These are phyloP conservation scores for Cercis canadensis DNA, from an alignment of 306 rosid species.

Conservation along the genomic window DNA sequence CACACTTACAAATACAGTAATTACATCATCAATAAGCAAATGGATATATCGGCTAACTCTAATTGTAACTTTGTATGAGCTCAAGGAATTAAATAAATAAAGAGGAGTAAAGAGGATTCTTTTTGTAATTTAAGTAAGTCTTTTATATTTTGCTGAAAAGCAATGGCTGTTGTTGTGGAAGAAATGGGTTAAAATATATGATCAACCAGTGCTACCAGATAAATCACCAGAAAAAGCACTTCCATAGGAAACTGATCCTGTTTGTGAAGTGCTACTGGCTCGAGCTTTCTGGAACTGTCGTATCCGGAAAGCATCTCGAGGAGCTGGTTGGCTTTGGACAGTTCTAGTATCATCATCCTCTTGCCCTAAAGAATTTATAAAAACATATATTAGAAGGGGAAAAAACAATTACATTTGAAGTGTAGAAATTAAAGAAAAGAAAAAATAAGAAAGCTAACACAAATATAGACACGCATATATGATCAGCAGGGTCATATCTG, in stretches of 20 bases:
- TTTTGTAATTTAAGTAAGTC: background rate
- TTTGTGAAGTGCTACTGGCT: slow-evolving; percentile 71
- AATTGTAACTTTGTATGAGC: background rate
- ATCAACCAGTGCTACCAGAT: slow-evolving; percentile 88
- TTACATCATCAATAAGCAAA: background rate
- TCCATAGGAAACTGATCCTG: slow-evolving; percentile 93
- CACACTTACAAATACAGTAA: slow-evolving; percentile 13
- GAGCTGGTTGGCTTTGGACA: slow-evolving; percentile 89
- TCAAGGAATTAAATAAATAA: background rate
- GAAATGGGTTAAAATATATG: background rate
- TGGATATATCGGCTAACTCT: background rate
- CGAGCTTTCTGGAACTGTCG: slow-evolving; percentile 87
- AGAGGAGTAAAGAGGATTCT: background rate
- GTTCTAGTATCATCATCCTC: slow-evolving; percentile 79
- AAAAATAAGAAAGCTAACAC: slow-evolving; percentile 6
- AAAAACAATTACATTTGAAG: background rate
- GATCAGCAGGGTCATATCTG: background rate
- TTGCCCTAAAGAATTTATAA: slow-evolving; percentile 51
- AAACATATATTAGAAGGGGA: slow-evolving; percentile 2
- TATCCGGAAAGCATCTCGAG: slow-evolving; percentile 86
- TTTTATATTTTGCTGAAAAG: no score
- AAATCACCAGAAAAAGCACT: slow-evolving; percentile 91
- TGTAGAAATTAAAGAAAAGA: background rate
- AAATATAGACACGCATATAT: background rate
- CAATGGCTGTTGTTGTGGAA: background rate